These are phyloP conservation scores for Heteromeles arbutifolia DNA, from an alignment of 306 rosid species.

Conservation along the genomic window DNA sequence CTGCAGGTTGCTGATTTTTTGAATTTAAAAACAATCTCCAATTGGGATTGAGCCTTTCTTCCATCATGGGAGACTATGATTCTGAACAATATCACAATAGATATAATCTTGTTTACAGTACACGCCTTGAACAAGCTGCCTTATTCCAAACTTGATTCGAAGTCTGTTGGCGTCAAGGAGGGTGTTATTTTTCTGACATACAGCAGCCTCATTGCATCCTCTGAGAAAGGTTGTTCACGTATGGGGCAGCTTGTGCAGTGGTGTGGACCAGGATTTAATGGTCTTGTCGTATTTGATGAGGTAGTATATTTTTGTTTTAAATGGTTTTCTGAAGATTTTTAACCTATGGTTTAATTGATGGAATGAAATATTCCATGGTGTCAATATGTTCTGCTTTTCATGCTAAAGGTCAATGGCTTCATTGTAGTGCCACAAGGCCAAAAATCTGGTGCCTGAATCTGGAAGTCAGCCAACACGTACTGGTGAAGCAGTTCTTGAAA, in stretches of 20 bases:
- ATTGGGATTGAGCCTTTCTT: background rate
- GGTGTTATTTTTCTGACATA: slow-evolving; percentile 94
- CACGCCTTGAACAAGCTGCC: slow-evolving; percentile 98
- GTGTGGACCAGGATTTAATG: slow-evolving; percentile 82
- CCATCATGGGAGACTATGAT: background rate
- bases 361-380: slow-evolving; percentile 19
- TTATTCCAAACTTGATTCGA: slow-evolving; percentile 97
- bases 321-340: background rate
- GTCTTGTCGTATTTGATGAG: slow-evolving; percentile 89
- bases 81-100: background rate
- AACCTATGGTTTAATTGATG: background rate
- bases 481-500: slow-evolving; percentile 93
- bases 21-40: background rate
- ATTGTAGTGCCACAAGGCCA: slow-evolving; percentile 98
- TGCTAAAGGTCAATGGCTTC: slow-evolving; percentile 50
- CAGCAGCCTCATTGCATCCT: slow-evolving; percentile 94
- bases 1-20: background rate
- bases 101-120: slow-evolving; percentile 46
- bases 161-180: slow-evolving; percentile 80
- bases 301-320: slow-evolving; percentile 23
- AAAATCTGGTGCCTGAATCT: slow-evolving; percentile 96
- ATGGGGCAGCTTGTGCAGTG: slow-evolving; percentile 93
- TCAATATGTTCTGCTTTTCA: slow-evolving; percentile 27
- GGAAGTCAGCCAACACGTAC: slow-evolving; percentile 99
- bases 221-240: slow-evolving; percentile 96